Conservation (phyloP, 257 asterid species). For the Solanum neorickii region DNA sequence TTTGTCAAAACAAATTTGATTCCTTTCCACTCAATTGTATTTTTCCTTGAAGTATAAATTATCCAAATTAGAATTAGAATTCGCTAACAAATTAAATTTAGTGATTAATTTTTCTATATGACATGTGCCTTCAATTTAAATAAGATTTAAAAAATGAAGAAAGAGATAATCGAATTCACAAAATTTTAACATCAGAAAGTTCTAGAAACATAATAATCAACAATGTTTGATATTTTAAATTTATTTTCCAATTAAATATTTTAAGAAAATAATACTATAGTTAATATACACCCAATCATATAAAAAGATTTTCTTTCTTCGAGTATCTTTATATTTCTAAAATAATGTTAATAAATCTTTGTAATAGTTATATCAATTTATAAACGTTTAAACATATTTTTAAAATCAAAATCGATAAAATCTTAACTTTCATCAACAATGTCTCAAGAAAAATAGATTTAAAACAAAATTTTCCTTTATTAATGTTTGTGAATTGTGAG, state of each 20-base stretch:
- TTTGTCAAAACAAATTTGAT: too few species aligned
- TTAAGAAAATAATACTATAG: background rate
- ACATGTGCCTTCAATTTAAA: background rate
- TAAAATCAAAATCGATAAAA: too few species aligned
- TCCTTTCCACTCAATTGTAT: too few species aligned
- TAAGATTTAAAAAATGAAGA: too few species aligned
- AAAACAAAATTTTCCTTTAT: background rate
- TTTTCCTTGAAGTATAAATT: too few species aligned
- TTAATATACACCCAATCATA: background rate
- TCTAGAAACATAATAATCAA: background rate
- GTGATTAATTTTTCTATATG: background rate
- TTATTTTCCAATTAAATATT: background rate
- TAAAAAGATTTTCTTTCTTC: too few species aligned
- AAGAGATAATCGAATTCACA: fast-evolving
- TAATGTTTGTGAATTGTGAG: background rate
- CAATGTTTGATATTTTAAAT: background rate
- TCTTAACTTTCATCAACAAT: background rate
- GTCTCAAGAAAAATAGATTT: background rate
- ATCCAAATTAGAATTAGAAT: too few species aligned
- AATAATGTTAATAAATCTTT: too few species aligned
- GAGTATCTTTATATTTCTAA: background rate
- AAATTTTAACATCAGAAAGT: too few species aligned
- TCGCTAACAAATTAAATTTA: too few species aligned
- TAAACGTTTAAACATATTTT: too few species aligned
- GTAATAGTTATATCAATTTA: background rate